phyloP scores from a whole-genome alignment of 164 flowering plant genomes.

The Umbilicus rupestris region DNA sequence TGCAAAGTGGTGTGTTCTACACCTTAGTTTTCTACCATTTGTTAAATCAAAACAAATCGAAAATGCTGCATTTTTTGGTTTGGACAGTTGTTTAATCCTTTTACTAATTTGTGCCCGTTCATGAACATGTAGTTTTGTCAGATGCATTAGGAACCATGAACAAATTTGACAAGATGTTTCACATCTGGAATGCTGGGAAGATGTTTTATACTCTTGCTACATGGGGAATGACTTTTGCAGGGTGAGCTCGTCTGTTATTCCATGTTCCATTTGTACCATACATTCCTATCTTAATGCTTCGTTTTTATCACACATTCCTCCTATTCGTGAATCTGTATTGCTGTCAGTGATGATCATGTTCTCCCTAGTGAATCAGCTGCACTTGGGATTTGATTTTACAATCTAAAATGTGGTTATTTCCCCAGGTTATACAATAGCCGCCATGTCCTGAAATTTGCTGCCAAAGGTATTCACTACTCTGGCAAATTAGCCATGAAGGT shows the following conservation, averaged over 20 bases:
- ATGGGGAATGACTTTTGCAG: constrained; percentile 80
- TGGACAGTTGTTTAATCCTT: not conserved
- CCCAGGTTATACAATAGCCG: constrained; percentile 66
- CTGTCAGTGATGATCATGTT: no score
- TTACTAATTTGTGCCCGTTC: constrained; percentile 5
- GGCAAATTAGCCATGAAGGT: constrained; percentile 48
- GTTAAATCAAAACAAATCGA: not conserved
- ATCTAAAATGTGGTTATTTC: not conserved
- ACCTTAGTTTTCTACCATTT: not conserved
- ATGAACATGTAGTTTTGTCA: constrained; percentile 41
- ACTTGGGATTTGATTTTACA: not conserved
- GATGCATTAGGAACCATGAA: constrained; percentile 52
- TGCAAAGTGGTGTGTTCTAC: constrained; percentile 59
- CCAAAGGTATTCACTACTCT: constrained; percentile 49
- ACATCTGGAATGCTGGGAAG: constrained; percentile 79
- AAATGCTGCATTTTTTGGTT: not conserved
- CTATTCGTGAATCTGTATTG: no score
- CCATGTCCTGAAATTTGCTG: constrained; percentile 44
- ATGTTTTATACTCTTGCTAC: constrained; percentile 61
- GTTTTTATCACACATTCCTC: not conserved
- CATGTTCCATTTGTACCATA: not conserved
- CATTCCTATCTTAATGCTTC: not conserved
- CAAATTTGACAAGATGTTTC: constrained; percentile 51
- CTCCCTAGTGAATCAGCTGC: no score
- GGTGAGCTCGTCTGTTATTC: constrained; percentile 31